Evolutionary conservation across 2,329 filamentous ascomycete genomes (phyloP), one percentile per base, ranked within the genome.

Genomic region (Didymella glomerata): DNA sequence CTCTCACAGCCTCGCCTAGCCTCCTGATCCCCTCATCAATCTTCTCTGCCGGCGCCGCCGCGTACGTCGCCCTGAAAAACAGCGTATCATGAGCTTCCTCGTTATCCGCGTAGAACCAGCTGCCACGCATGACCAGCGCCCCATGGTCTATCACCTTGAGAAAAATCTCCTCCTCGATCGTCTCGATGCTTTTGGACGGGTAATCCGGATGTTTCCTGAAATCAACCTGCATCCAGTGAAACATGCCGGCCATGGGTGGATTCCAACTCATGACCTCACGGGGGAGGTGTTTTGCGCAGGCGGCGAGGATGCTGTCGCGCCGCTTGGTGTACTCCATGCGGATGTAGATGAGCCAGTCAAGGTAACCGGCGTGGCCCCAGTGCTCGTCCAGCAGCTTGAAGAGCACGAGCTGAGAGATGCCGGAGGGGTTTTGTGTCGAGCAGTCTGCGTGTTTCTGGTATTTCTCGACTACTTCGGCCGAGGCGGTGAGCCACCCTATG

Each of bases 21-120:
- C 94, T 68, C 65, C 77, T 69, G 57, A 84, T 81, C 13, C 77
- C 82, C 72, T 83, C 81, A 16, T 81, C 74, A 62, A 84, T 83
- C 77, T 81, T 77, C 49, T 81, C 79, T 34, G 72, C 74, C 20
- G 77, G 88, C 2, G 93, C 93, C 36, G 93, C 89, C 0, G 94
- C 93, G 80, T 90, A 99, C 0, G 94, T 99, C 4, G 91, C 88
- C 51, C 95, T 86, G 83, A 98, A 96, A 80, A 92, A 97, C 77
- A 97, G 82, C 27, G 88, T 89, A 79, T 82, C 71, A 49, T 82
- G 81, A 52, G 79, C 76, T 11, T 81, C 83, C 47, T 85, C 82
- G 42, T 84, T 85, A 73, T 95, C 90, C 0, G 93, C 91, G 58
- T 87, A 85, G 84, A 98, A 99, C 93, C 93, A 99, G 47, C 89